Percentiles rank a stretch among this genome's conserved stretches.
phyloP scores from a whole-genome alignment of 2,329 filamentous ascomycete genomes.

The Alternaria conjuncta region DNA sequence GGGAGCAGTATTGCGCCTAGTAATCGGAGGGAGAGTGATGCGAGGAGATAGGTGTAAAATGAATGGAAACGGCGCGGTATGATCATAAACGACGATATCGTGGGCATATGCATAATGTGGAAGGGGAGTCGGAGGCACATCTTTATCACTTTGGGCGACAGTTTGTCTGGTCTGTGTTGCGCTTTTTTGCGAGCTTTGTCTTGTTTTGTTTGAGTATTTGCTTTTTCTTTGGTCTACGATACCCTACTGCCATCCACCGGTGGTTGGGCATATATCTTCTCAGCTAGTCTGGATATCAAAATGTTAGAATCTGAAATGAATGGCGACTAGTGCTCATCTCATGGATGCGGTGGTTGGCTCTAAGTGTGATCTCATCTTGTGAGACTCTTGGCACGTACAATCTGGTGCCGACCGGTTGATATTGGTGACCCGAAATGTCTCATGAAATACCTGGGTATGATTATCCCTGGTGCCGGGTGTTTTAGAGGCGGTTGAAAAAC shows the following conservation, averaged over 20 bases:
- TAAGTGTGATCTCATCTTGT: too few species aligned
- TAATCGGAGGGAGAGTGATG: constrained; percentile 13
- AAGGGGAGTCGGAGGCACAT: not conserved
- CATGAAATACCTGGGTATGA: too few species aligned
- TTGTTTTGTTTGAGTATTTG: not conserved
- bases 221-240: constrained; percentile 8
- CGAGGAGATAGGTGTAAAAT: not conserved
- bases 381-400: too few species aligned
- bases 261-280: constrained; percentile 13
- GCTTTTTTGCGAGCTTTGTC: not conserved
- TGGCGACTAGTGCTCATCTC: too few species aligned
- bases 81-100: not conserved
- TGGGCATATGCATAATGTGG: not conserved
- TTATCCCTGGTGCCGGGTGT: too few species aligned
- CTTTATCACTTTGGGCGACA: constrained; percentile 1
- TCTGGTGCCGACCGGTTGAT: too few species aligned
- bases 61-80: not conserved
- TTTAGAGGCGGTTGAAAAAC: too few species aligned
- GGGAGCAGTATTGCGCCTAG: constrained; percentile 9
- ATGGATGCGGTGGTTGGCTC: too few species aligned
- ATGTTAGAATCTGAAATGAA: not conserved
- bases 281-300: not conserved
- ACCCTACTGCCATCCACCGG: constrained; percentile 15
- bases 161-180: not conserved
- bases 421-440: too few species aligned